Conservation (phyloP, 225 moss, liverwort and hornwort species). For the Physcomitrellopsis africana region DNA sequence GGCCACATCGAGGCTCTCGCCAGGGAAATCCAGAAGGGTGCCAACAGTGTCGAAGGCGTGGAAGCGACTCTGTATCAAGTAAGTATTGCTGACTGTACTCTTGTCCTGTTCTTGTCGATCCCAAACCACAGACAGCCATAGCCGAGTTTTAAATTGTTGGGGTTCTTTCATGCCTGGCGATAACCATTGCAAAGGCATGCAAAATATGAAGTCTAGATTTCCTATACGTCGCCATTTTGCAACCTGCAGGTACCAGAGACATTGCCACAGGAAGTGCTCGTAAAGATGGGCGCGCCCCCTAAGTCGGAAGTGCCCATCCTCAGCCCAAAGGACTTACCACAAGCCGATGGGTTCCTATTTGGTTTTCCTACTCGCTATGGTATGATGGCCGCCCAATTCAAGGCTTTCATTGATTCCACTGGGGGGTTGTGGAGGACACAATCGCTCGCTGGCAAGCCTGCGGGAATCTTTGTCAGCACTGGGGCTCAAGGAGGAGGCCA, state of each 20-base stretch:
- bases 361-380: slow-evolving; percentile 66
- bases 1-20: slow-evolving; percentile 55
- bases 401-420: slow-evolving; percentile 55
- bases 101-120: not conserved
- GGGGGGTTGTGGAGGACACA: slow-evolving; percentile 55
- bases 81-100: not conserved
- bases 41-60: slow-evolving; percentile 54
- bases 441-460: slow-evolving; percentile 56
- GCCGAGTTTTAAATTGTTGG: not conserved
- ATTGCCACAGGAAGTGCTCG: slow-evolving; percentile 44
- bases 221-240: not conserved
- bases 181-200: not conserved
- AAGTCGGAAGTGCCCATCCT: slow-evolving; percentile 51
- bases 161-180: not conserved
- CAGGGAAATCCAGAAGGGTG: slow-evolving; percentile 54
- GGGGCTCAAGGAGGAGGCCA: slow-evolving; percentile 58
- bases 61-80: slow-evolving; percentile 60
- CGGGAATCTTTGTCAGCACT: slow-evolving; percentile 55
- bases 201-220: too few species aligned
- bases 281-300: slow-evolving; percentile 46
- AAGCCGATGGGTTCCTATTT: slow-evolving; percentile 57
- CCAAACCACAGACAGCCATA: not conserved
- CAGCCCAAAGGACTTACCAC: slow-evolving; percentile 23
- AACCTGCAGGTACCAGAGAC: slow-evolving; percentile 54
- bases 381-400: slow-evolving; percentile 69